Conservation (phyloP, 176 grass and related monocot genomes). For the Juncus inflexus region DNA sequence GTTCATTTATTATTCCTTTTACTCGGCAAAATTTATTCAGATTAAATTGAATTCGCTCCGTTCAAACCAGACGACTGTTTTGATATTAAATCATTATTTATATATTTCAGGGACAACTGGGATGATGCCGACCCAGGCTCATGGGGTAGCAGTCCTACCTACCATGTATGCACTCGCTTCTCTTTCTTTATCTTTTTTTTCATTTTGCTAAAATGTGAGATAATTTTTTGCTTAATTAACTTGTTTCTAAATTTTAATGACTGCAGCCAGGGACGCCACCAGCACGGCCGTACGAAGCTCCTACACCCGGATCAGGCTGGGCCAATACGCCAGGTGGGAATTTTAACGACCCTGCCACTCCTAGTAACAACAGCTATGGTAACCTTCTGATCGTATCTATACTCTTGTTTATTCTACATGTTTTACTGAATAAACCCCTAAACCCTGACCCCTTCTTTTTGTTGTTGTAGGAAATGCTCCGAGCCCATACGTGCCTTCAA, state of each 20-base stretch:
- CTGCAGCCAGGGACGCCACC: constrained; percentile 80
- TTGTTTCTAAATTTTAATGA: constrained; percentile 15
- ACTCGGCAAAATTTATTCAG: background rate
- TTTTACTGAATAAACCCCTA: background rate
- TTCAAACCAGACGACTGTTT: background rate
- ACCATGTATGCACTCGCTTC: constrained; percentile 51
- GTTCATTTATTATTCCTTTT: constrained; percentile 13
- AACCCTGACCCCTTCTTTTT: constrained; percentile 20
- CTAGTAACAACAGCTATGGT: constrained; percentile 90
- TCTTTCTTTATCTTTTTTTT: constrained; percentile 12
- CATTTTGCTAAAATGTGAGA: constrained; percentile 1
- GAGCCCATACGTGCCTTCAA: constrained; percentile 86
- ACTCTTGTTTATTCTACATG: background rate
- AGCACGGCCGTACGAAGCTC: constrained; percentile 92
- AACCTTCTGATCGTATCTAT: constrained; percentile 27
- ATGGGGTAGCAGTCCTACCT: constrained; percentile 91
- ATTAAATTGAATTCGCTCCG: background rate
- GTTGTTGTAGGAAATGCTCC: constrained; percentile 67
- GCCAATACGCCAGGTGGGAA: constrained; percentile 87
- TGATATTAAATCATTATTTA: constrained; percentile 24
- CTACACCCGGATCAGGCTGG: constrained; percentile 97
- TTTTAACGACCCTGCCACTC: constrained; percentile 78
- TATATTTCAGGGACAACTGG: constrained; percentile 84
- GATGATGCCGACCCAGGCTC: constrained; percentile 94
- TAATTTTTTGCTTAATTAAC: background rate